Conservation (phyloP, 2,329 filamentous ascomycete genomes). For the Exophiala xenobiotica region DNA sequence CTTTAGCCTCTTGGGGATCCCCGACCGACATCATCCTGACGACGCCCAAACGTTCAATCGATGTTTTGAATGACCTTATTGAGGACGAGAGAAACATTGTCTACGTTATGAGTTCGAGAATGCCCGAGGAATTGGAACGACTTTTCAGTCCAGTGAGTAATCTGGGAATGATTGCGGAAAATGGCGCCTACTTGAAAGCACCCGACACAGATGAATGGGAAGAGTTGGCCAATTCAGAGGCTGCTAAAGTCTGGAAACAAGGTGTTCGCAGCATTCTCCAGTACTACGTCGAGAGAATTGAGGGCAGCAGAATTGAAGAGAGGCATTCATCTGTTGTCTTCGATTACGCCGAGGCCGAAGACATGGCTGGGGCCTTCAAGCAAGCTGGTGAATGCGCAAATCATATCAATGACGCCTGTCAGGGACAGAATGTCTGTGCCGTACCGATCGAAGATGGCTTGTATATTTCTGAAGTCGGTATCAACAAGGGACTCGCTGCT, state of each 20-base stretch:
- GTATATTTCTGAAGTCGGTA: slow-evolving; percentile 79
- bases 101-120: slow-evolving; percentile 90
- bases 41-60: slow-evolving; percentile 80
- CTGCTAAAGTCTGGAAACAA: slow-evolving; percentile 76
- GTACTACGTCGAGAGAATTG: slow-evolving; percentile 87
- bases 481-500: slow-evolving; percentile 83
- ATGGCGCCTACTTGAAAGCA: slow-evolving; percentile 84
- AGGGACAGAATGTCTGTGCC: slow-evolving; percentile 78
- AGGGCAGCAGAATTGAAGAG: slow-evolving; percentile 83
- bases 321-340: slow-evolving; percentile 90
- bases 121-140: slow-evolving; percentile 81
- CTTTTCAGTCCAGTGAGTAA: slow-evolving; percentile 81
- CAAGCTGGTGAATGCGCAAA: slow-evolving; percentile 87
- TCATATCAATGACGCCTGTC: slow-evolving; percentile 92
- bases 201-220: slow-evolving; percentile 67
- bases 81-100: slow-evolving; percentile 79
- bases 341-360: slow-evolving; percentile 80
- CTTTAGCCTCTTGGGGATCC: slow-evolving; percentile 81
- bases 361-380: slow-evolving; percentile 70
- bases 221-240: slow-evolving; percentile 69
- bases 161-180: slow-evolving; percentile 88
- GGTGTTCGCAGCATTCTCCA: slow-evolving; percentile 78
- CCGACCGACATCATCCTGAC: slow-evolving; percentile 81
- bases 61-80: slow-evolving; percentile 77
- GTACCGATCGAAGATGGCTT: slow-evolving; percentile 77